Conservation (phyloP, 306 rosid genomes). For the Erythrophleum fordii region DNA sequence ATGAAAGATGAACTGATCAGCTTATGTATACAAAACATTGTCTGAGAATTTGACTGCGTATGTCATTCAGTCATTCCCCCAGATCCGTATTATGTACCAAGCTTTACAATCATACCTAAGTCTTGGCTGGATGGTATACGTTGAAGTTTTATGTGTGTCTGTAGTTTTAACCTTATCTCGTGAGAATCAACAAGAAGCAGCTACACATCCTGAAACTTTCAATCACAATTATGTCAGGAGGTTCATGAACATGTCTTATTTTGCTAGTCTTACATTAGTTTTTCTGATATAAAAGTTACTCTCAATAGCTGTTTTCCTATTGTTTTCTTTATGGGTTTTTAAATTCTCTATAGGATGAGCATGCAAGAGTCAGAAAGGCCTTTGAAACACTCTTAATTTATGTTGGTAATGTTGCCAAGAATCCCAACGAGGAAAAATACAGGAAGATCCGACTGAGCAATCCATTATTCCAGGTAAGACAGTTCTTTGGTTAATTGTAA, state of each 20-base stretch:
- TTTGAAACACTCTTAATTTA: constrained; percentile 71
- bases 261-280: not conserved
- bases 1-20: not conserved
- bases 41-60: too few species aligned
- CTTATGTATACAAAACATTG: not conserved
- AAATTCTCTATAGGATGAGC: constrained; percentile 57
- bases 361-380: constrained; percentile 64
- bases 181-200: not conserved
- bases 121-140: not conserved
- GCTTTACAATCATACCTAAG: too few species aligned
- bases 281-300: constrained; percentile 16
- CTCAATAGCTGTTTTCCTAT: not conserved
- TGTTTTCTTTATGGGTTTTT: not conserved
- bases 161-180: not conserved
- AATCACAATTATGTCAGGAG: not conserved
- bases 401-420: constrained; percentile 75
- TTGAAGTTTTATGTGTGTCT: not conserved
- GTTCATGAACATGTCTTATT: not conserved
- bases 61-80: too few species aligned
- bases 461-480: constrained; percentile 65
- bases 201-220: not conserved
- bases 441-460: constrained; percentile 78
- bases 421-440: constrained; percentile 76
- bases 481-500: not conserved
- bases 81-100: too few species aligned